phyloP scores from a whole-genome alignment of 164 flowering plant genomes.

The Berberis thunbergii region DNA sequence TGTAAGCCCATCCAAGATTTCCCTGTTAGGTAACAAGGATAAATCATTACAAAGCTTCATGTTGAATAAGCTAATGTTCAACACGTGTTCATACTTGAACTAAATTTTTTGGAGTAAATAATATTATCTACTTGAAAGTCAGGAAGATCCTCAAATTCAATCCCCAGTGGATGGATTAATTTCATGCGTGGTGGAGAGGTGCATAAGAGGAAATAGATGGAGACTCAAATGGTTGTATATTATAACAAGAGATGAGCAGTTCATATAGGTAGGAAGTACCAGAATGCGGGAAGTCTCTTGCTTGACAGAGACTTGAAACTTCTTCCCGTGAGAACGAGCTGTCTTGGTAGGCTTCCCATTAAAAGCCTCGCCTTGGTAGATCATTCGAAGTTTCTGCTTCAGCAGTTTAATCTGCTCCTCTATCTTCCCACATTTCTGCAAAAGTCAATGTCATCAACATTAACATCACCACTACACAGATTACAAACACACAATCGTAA shows the following conservation, averaged over 20 bases:
- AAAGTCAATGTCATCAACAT: not conserved
- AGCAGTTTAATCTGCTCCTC: constrained; percentile 75
- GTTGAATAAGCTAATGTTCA: too few species aligned
- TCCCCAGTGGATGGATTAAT: too few species aligned
- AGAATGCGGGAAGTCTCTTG: constrained; percentile 83
- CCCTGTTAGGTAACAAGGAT: constrained; percentile 35
- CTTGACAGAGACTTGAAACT: constrained; percentile 79
- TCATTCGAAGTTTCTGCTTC: constrained; percentile 68
- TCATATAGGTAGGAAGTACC: constrained; percentile 27
- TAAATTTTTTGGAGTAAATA: too few species aligned
- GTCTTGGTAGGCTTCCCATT: constrained; percentile 83
- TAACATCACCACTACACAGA: too few species aligned
- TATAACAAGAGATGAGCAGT: too few species aligned
- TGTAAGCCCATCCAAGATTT: constrained; percentile 91
- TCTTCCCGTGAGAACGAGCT: constrained; percentile 87
- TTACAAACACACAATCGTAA: too few species aligned
- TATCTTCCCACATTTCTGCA: constrained; percentile 74
- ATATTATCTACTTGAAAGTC: too few species aligned
- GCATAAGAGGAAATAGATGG: too few species aligned
- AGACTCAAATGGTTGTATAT: too few species aligned
- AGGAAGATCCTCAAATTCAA: too few species aligned
- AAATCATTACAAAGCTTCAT: not conserved
- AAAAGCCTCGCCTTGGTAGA: constrained; percentile 72
- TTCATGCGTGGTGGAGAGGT: too few species aligned
- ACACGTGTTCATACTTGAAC: too few species aligned